Percentiles rank a stretch among this genome's conserved stretches.
Evolutionary conservation across 2,329 filamentous ascomycete genomes (phyloP).

Genomic region (Colletotrichum spinosum): DNA sequence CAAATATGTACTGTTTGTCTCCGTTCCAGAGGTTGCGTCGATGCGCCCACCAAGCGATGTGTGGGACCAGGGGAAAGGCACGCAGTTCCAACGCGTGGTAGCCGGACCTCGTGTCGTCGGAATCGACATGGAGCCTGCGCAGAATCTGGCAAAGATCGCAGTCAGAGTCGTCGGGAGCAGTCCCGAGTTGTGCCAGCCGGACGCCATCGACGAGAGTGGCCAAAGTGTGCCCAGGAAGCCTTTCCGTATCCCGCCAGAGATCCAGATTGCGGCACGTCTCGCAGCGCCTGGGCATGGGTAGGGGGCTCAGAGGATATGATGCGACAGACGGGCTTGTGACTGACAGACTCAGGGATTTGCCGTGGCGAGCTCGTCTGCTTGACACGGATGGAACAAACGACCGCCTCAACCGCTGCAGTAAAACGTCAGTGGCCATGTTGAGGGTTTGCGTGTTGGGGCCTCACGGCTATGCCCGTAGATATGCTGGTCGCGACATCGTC

Average conservation of each 20-base stretch:
- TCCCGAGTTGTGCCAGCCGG: constrained; percentile 6
- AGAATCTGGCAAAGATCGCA: constrained; percentile 20
- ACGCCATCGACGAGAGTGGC: constrained; percentile 20
- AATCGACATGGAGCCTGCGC: constrained; percentile 4
- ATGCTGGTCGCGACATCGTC: too few species aligned
- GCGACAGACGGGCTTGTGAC: not conserved
- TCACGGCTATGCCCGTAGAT: constrained; percentile 13
- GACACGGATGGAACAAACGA: constrained; percentile 17
- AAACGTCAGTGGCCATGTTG: not conserved
- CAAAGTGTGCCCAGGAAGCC: constrained; percentile 18
- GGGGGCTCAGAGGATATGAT: too few species aligned
- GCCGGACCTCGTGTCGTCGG: constrained; percentile 10
- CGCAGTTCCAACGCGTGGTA: constrained; percentile 17
- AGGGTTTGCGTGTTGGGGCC: not conserved
- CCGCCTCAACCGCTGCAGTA: constrained; percentile 15
- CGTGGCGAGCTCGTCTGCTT: constrained; percentile 11
- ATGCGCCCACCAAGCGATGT: constrained; percentile 13
- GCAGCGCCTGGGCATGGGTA: constrained; percentile 12
- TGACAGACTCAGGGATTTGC: constrained; percentile 1
- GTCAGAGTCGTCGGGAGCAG: constrained; percentile 10
- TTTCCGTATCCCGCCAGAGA: constrained; percentile 21
- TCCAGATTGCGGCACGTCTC: constrained; percentile 14
- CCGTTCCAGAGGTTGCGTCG: constrained; percentile 20
- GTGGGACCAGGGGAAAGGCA: constrained; percentile 15
- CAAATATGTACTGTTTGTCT: constrained; percentile 9